Percentiles rank a stretch among this genome's conserved stretches.
Evolutionary conservation across 2,329 filamentous ascomycete genomes (phyloP).

Genomic region (Cordyceps tenuipes): DNA sequence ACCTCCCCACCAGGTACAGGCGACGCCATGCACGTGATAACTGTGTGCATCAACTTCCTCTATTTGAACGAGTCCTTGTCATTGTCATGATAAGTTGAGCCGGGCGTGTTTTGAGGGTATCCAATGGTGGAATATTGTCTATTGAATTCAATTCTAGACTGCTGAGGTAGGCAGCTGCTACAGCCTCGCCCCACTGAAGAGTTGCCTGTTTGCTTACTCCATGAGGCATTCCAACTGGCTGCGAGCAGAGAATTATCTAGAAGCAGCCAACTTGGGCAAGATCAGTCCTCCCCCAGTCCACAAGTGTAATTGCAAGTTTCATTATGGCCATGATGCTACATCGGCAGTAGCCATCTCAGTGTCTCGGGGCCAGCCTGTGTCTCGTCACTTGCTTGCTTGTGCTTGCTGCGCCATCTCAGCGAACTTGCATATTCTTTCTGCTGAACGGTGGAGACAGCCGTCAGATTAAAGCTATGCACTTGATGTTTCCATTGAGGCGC

Average conservation of each 20-base stretch:
- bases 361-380: not conserved
- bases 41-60: not conserved
- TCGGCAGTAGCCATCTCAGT: not conserved
- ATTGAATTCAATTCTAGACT: not conserved
- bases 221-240: not conserved
- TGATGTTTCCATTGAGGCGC: not conserved
- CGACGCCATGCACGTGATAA: constrained; percentile 11
- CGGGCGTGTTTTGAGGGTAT: not conserved
- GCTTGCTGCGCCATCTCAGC: not conserved
- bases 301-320: not conserved
- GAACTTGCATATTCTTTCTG: too few species aligned
- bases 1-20: constrained; percentile 5
- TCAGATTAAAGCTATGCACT: not conserved
- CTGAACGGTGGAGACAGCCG: not conserved
- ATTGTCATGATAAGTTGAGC: not conserved
- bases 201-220: not conserved
- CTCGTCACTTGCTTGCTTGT: not conserved
- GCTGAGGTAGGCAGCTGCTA: not conserved
- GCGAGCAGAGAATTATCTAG: not conserved
- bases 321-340: not conserved
- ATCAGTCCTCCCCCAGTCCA: not conserved
- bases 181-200: not conserved
- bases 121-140: not conserved
- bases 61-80: not conserved
- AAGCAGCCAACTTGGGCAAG: not conserved